These are phyloP conservation scores for Corinectria fuckeliana DNA, from an alignment of 2,329 filamentous ascomycete species.

Conservation along the genomic window DNA sequence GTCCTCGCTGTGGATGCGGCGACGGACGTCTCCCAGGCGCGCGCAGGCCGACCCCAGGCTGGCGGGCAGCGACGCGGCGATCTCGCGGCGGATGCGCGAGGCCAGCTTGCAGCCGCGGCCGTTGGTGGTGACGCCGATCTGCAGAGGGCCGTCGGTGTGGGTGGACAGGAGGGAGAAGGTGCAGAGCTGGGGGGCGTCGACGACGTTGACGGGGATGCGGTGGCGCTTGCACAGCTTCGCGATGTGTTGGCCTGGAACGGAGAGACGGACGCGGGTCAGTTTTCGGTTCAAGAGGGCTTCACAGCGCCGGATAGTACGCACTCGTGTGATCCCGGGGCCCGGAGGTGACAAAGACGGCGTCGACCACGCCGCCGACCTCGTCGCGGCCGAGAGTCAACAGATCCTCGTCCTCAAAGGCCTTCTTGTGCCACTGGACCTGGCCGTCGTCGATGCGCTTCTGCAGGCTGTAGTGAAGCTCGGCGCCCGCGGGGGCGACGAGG, in stretches of 20 bases:
- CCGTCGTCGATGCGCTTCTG: conserved; percentile 70
- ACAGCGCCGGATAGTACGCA: conserved; percentile 34
- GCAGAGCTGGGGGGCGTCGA: conserved; percentile 85
- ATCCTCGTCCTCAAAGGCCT: conserved; percentile 73
- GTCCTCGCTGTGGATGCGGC: conserved; percentile 77
- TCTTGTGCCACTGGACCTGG: conserved; percentile 69
- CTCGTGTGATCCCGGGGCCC: conserved; percentile 53
- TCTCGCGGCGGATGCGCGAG: conserved; percentile 85
- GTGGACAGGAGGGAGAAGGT: conserved; percentile 90
- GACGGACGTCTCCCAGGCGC: conserved; percentile 75
- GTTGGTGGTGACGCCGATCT: conserved; percentile 95
- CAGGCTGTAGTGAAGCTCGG: conserved; percentile 63
- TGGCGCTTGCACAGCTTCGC: conserved; percentile 77
- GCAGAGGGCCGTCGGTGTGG: conserved; percentile 87
- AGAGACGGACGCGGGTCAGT: neutral
- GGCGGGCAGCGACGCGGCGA: conserved; percentile 78
- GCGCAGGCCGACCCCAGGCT: conserved; percentile 80
- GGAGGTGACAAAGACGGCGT: conserved; percentile 88
- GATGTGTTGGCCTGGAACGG: conserved; percentile 67
- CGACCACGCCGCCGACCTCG: conserved; percentile 79
- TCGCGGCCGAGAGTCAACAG: conserved; percentile 78
- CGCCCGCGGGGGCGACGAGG: conserved; percentile 73
- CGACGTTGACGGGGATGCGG: conserved; percentile 91
- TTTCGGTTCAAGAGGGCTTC: neutral
- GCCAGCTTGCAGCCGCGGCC: conserved; percentile 94